Evolutionary conservation across 2,329 filamentous ascomycete genomes (phyloP).

Genomic region (Dothistroma pini): DNA sequence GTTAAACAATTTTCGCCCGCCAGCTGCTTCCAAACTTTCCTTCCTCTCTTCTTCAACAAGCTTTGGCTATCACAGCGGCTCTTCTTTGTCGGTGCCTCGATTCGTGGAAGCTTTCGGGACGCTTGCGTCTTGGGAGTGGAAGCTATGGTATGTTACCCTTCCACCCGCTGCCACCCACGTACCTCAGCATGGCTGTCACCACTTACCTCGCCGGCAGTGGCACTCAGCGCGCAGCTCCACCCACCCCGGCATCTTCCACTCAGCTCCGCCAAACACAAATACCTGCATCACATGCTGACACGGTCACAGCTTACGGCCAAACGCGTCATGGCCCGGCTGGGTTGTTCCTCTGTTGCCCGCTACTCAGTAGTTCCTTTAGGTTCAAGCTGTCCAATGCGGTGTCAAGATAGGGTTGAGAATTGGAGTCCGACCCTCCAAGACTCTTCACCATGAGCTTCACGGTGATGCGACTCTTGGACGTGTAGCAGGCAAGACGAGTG

Average conservation of each 20-base stretch:
- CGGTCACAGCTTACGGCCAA: neutral
- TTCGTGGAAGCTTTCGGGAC: neutral
- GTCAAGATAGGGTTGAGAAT: neutral
- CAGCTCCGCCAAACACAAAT: neutral
- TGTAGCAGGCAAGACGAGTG: neutral
- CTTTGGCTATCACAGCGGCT: neutral
- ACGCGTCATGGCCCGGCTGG: neutral
- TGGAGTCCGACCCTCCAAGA: neutral
- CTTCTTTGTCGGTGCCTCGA: neutral
- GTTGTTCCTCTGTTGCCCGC: neutral
- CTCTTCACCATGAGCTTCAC: neutral
- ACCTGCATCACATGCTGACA: neutral
- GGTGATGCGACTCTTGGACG: neutral
- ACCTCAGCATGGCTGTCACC: neutral
- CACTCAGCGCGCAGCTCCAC: neutral
- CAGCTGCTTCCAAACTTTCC: neutral
- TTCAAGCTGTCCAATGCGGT: neutral
- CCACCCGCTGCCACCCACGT: neutral
- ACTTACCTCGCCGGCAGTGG: neutral
- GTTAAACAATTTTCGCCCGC: neutral
- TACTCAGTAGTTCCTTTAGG: neutral
- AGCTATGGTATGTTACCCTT: neutral
- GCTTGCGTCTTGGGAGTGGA: neutral
- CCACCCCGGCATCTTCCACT: neutral
- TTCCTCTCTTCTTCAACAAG: neutral